Conservation (phyloP, 2,329 filamentous ascomycete genomes). For the Cercospora sojina region DNA sequence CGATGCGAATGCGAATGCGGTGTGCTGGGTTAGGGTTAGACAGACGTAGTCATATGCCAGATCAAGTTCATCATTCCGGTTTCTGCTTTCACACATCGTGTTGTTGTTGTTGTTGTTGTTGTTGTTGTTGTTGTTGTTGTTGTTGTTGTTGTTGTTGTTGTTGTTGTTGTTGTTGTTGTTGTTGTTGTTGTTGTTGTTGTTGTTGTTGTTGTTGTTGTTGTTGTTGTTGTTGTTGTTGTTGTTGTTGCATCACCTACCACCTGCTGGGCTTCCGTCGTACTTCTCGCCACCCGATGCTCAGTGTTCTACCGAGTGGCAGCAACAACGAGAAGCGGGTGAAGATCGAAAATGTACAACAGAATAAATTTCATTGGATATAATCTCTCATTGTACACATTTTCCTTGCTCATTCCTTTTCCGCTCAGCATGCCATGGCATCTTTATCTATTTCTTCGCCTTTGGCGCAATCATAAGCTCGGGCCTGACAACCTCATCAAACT, state of each 20-base stretch:
- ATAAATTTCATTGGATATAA: neutral
- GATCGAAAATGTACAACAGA: neutral
- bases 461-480: constrained; percentile 95
- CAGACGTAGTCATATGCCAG: neutral
- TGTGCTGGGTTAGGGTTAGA: neutral
- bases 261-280: too few species aligned
- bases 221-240: too few species aligned
- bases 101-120: too few species aligned
- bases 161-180: too few species aligned
- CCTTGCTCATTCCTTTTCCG: neutral
- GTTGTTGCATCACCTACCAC: too few species aligned
- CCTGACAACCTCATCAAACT: constrained; percentile 85
- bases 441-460: constrained; percentile 58
- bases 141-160: too few species aligned
- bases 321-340: too few species aligned
- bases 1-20: neutral
- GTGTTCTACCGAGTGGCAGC: too few species aligned
- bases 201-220: too few species aligned
- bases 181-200: too few species aligned
- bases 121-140: too few species aligned
- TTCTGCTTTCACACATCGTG: neutral
- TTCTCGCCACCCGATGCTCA: too few species aligned
- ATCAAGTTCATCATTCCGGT: neutral
- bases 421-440: neutral
- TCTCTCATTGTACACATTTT: neutral